Evolutionary conservation across 805 yeast genomes (phyloP).

Genomic region (Sungouiella blattae): DNA sequence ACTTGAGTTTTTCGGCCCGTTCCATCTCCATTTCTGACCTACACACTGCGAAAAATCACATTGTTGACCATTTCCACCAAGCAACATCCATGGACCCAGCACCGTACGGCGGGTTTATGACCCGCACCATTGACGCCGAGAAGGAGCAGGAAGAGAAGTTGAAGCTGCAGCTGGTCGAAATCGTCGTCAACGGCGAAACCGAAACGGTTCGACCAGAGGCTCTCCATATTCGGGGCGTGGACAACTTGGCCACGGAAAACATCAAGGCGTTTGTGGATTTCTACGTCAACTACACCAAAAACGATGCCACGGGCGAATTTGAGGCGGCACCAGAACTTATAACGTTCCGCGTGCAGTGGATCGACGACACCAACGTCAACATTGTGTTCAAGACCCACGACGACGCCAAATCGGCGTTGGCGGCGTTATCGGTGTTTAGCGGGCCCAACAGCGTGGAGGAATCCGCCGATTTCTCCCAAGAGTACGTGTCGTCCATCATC

Average conservation of each 20-base stretch:
- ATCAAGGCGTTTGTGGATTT: conserved; percentile 53
- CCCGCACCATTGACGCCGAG: conserved; percentile 38
- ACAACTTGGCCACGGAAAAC: conserved; percentile 57
- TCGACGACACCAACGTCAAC: conserved; percentile 58
- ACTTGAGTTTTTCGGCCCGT: too few relatives aligned
- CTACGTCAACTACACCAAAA: conserved; percentile 32
- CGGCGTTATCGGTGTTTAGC: conserved; percentile 25
- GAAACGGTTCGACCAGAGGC: conserved; percentile 45
- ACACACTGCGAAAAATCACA: too few relatives aligned
- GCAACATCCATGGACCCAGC: conserved; percentile 19
- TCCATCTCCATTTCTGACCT: too few relatives aligned
- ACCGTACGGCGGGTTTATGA: conserved; percentile 42
- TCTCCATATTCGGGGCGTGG: conserved; percentile 57
- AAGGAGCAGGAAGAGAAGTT: conserved; percentile 28
- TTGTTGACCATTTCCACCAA: conserved; percentile 26
- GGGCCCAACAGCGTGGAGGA: conserved; percentile 3
- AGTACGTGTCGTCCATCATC: conserved; percentile 21
- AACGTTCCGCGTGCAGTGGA: conserved; percentile 57
- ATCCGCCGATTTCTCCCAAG: conserved; percentile 10
- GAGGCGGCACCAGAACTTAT: conserved; percentile 27
- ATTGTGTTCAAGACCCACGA: conserved; percentile 48
- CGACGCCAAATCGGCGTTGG: conserved; percentile 37
- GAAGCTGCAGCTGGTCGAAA: conserved; percentile 30
- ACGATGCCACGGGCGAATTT: conserved; percentile 12
- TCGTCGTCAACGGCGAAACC: conserved; percentile 26